Evolutionary conservation across 371 early-diverging fungal genomes (phyloP).

Genomic region (Rhizopus delemar): DNA sequence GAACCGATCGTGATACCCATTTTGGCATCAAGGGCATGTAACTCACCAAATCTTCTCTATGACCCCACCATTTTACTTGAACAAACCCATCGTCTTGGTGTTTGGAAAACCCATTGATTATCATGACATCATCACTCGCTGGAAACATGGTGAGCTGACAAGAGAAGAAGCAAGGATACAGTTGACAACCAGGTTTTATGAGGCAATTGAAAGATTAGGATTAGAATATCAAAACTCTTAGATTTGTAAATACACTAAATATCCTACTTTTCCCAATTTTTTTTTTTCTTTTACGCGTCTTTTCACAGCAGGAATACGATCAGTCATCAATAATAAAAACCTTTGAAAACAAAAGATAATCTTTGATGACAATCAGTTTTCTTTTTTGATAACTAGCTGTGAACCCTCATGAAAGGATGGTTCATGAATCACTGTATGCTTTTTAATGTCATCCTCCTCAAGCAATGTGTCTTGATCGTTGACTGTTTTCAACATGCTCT

Average conservation of each 20-base stretch:
- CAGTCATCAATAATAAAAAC: too few relatives aligned
- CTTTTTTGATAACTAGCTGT: too few relatives aligned
- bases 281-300: too few relatives aligned
- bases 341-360: too few relatives aligned
- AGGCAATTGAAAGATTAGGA: slow-evolving; percentile 45
- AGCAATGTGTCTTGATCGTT: too few relatives aligned
- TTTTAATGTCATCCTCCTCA: too few relatives aligned
- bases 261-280: too few relatives aligned
- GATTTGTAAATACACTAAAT: background rate
- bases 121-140: slow-evolving; percentile 54
- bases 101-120: slow-evolving; percentile 77
- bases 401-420: too few relatives aligned
- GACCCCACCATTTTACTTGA: slow-evolving; percentile 36
- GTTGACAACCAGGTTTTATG: slow-evolving; percentile 58
- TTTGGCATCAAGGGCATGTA: slow-evolving; percentile 71
- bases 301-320: too few relatives aligned
- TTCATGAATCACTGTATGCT: too few relatives aligned
- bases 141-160: slow-evolving; percentile 49
- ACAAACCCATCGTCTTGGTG: slow-evolving; percentile 51
- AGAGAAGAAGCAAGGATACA: slow-evolving; percentile 61
- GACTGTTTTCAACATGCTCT: too few relatives aligned
- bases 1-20: slow-evolving; percentile 74
- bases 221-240: slow-evolving; percentile 25
- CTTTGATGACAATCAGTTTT: too few relatives aligned
- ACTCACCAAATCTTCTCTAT: slow-evolving; percentile 50